Conservation (phyloP, 176 grass and related monocot genomes). For the Saccharum officinarum region DNA sequence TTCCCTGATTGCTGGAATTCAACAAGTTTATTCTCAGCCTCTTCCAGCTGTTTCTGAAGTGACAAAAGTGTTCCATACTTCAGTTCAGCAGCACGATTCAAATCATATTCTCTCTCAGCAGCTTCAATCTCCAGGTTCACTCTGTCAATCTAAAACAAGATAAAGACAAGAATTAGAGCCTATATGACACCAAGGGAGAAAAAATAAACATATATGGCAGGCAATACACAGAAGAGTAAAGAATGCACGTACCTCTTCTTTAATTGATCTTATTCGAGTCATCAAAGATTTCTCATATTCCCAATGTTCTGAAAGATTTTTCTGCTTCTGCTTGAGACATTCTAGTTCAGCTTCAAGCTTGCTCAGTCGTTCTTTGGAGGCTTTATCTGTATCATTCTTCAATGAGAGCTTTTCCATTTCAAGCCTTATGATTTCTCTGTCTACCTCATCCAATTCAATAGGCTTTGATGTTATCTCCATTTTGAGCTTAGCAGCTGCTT, state of each 20-base stretch:
- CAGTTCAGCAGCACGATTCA: conserved; percentile 90
- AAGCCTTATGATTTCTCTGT: conserved; percentile 89
- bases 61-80: conserved; percentile 85
- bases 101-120: conserved; percentile 85
- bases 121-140: conserved; percentile 97
- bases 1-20: conserved; percentile 89
- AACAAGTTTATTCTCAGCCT: conserved; percentile 77
- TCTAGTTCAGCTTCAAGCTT: conserved; percentile 87
- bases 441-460: conserved; percentile 87
- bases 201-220: neutral
- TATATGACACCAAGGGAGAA: neutral
- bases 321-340: conserved; percentile 84
- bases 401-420: conserved; percentile 98
- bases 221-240: conserved; percentile 25
- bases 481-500: conserved; percentile 94
- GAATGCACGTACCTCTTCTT: conserved; percentile 73
- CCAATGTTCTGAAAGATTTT: conserved; percentile 76
- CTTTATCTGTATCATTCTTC: conserved; percentile 90
- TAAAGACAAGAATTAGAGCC: conserved; percentile 10
- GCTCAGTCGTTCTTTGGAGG: conserved; percentile 79
- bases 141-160: conserved; percentile 74
- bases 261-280: conserved; percentile 80
- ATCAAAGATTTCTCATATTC: conserved; percentile 91
- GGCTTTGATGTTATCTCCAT: conserved; percentile 99
- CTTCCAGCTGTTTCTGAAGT: conserved; percentile 80